Evolutionary conservation across 345 rosid genomes (phyloP), one percentile per base, ranked within the genome.

Genomic region (Pelargonium nanum): DNA sequence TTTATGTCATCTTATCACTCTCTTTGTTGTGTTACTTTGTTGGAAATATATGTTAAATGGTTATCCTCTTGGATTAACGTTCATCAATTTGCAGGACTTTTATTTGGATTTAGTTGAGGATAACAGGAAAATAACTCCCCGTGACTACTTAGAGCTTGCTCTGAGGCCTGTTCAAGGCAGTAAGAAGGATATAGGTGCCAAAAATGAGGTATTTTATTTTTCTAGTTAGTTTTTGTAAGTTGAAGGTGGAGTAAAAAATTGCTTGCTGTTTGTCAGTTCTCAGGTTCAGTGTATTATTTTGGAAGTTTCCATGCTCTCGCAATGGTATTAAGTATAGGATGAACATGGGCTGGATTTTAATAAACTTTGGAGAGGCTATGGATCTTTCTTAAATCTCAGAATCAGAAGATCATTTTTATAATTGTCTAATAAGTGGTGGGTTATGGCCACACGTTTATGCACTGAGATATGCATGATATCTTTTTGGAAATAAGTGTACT

Each of bases 71-170:
- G 44, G 34, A 23, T 22, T 22, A 22, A 57, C 56, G 58, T 44
- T 59, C 59, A 55, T 17, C 25, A 66, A 21, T 48, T 26, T 74
- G 68, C 80, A 94, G 99, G 99, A 94, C 73, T 90, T 90, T 65
- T 94, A 88, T 80, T 78, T 88, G 78, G 92, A 88, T 68, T 78
- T 90, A 59, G 88, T 69, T 4, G 99, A 90, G 76, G 97, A 94
- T 57, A 78, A 86, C 70, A 74, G 71, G 55, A 94, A 72, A 78
- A 94, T 94, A 70, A 81, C 88, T 10, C 97, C 97, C 10, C 89
- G 97, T 57, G 99, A 94, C 78, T 94, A 94, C 80, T 65, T 94
- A 44, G 99, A 94, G 77, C 76, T 86, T 77, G 99, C 99, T 48
- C 68, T 90, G 72, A 81, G 83, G 76, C 84, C 96, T 21, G 89